Evolutionary conservation across 2,329 filamentous ascomycete genomes (phyloP), one percentile per base, ranked within the genome.

Genomic region (Cercospora beticola): DNA sequence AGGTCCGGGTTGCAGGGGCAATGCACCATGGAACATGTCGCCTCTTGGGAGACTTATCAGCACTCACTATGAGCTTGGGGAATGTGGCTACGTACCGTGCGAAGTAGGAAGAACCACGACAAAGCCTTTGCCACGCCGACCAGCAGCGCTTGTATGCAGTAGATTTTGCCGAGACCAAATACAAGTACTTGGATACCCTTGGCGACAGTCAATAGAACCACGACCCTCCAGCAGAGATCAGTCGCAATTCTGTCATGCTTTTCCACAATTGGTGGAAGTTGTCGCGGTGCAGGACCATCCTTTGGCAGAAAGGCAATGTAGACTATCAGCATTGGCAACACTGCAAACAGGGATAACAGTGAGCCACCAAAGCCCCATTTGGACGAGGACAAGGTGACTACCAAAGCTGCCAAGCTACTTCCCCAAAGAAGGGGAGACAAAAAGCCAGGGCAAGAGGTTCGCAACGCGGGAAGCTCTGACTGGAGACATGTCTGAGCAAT

Each of bases 11-110:
- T 21, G 61, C 40, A 52, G 61, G 61, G 3, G 61, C 61, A 63
- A 63, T 23, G 31, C 49, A 63, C 61, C 61, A 63, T 31, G 36
- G 21, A 12, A 52, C 43, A 28, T 63, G 61, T 54, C 43, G 61
- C 52, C 61, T 54, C 61, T 63, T 58, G 6, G 21, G 26, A 30
- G 5, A 16, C 14, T 21, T 21, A 21, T 63, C 40, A 63, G 40
- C 31, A 31, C 26, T 31, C 7, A 46, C 16, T 18, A 12, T 46
- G 36, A 43, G 36, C 14, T 33, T 52, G 16, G 18, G 12, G 40
- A 16, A 52, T 12, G 14, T 33, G 16, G 23, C 12, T 31, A 63
- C 61, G 28, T 63, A 63, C 61, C 61, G 49, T 31, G 12, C 31
- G 61, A 21, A 63, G 23, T 8, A 63, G 26, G 28, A 49, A 63